Base-by-base conservation (phyloP, 768 basidiomycete species). In the Dictyophora rubrovolvata region DNA sequence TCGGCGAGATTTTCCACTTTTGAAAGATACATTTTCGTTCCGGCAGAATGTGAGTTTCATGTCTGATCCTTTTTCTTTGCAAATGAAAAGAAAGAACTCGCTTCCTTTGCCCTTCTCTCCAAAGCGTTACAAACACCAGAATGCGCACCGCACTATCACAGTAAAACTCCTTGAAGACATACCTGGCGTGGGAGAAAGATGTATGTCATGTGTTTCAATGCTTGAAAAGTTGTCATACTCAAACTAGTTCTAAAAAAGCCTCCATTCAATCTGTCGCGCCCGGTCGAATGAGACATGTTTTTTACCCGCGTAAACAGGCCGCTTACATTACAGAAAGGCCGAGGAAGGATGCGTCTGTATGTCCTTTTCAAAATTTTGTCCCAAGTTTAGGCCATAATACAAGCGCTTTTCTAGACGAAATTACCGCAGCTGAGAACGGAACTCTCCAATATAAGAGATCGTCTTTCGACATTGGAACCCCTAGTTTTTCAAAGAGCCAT, bases 221-320 rank as follows among this genome's bases (percentile, higher is more conserved):
- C 34, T 53, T 3, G 18, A 28, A 36, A 36, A 36, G n/a, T 28
- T 18, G 21, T 59, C 33, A 55, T 60, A n/a, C 16, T 56, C 34
- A 56, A 18, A 36, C 22, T 36, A 36, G 10, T 12, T 60, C 8
- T 49, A 51, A 51, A 51, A 3, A 11, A 60, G 59, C 53, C 21
- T 47, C 59, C 18, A 55, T 60, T 35, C 59, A 60, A 28, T 14
- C 20, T 33, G 59, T 60, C 21, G 7, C 59, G n/a, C 59, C 59
- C 23, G 59, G 59, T 20, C 46, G 48, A 20, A 60, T 60, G 59
- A 23, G 59, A 18, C 37, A 48, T 49, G 34, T 60, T 28, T 55
- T 60, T 5, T 55, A 60, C 33, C 59, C 59, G 14, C 54, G 54
- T 23, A 55, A 47, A 52, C 36, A 60, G 48, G 59, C 59, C 14